phyloP scores from a whole-genome alignment of 768 basidiomycete species.

The Neoboletus subvelutipes region DNA sequence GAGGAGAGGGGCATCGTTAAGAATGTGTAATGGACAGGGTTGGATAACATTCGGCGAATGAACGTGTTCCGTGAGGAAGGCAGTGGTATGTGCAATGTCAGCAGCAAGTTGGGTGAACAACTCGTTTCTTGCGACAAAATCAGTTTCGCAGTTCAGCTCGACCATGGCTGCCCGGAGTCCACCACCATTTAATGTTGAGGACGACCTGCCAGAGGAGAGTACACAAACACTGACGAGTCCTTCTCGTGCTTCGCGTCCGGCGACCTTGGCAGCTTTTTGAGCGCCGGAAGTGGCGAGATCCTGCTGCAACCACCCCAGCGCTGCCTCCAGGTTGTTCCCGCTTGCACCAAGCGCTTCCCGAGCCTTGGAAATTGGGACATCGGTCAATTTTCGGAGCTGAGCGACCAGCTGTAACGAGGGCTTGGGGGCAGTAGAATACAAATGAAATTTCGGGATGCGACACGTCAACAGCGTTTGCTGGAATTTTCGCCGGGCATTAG shows the following conservation, averaged over 20 bases:
- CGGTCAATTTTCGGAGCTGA: conserved; percentile 76
- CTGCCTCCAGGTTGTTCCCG: conserved; percentile 70
- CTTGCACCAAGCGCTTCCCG: conserved; percentile 78
- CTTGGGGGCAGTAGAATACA: conserved; percentile 59
- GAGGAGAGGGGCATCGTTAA: conserved; percentile 69
- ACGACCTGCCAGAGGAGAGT: conserved; percentile 59
- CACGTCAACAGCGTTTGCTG: background rate
- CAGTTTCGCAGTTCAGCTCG: conserved; percentile 95
- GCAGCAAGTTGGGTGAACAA: conserved; percentile 74
- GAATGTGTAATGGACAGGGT: conserved; percentile 49
- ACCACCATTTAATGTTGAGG: conserved; percentile 36
- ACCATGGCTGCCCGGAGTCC: conserved; percentile 80
- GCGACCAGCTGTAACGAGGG: conserved; percentile 77
- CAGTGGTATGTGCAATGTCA: conserved; percentile 82
- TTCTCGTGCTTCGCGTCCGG: conserved; percentile 68
- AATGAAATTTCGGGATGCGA: background rate
- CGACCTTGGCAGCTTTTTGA: conserved; percentile 81
- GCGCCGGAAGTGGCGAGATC: conserved; percentile 72
- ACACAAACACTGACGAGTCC: conserved; percentile 79
- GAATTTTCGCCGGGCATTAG: conserved; percentile 5
- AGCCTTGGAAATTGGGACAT: conserved; percentile 85
- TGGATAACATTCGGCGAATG: conserved; percentile 40
- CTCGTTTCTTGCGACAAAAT: conserved; percentile 89
- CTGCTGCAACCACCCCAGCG: conserved; percentile 78
- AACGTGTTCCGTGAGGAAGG: conserved; percentile 58